Evolutionary conservation across 768 basidiomycete species (phyloP).

Genomic region (Agrocybe praecox): DNA sequence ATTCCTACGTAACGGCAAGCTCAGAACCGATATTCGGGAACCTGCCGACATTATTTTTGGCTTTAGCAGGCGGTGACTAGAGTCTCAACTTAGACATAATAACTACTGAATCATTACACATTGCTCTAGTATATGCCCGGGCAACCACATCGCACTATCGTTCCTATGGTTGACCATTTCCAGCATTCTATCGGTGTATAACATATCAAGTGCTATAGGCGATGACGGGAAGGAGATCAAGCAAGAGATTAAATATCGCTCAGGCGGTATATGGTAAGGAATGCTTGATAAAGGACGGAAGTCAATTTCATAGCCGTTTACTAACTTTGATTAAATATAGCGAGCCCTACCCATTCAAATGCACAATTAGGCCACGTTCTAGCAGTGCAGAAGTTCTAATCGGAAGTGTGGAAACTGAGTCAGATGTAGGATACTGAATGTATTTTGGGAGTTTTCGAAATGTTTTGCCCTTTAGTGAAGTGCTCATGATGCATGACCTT

Average conservation of each 20-base stretch:
- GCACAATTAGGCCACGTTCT: constrained; percentile 6
- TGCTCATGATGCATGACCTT: too few relatives aligned
- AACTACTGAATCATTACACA: background rate
- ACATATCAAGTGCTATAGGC: constrained; percentile 17
- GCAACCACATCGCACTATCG: constrained; percentile 30
- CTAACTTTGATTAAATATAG: too few relatives aligned
- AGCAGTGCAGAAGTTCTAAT: too few relatives aligned
- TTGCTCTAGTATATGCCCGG: constrained; percentile 43
- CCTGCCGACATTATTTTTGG: constrained; percentile 39
- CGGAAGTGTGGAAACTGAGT: too few relatives aligned
- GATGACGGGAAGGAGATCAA: constrained; percentile 3
- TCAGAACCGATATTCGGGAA: constrained; percentile 33
- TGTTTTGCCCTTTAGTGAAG: too few relatives aligned
- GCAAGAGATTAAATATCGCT: background rate
- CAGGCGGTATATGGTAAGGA: constrained; percentile 5
- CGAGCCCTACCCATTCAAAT: constrained; percentile 6
- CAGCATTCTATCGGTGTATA: constrained; percentile 32
- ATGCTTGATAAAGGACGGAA: background rate
- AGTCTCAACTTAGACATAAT: background rate
- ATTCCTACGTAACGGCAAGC: constrained; percentile 43
- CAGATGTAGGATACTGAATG: too few relatives aligned
- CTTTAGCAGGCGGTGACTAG: constrained; percentile 38
- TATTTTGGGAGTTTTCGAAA: too few relatives aligned
- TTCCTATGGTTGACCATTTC: constrained; percentile 29
- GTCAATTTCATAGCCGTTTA: too few relatives aligned